Evolutionary conservation across 768 basidiomycete genomes (phyloP).

Genomic region (Cytidiella melzeri): DNA sequence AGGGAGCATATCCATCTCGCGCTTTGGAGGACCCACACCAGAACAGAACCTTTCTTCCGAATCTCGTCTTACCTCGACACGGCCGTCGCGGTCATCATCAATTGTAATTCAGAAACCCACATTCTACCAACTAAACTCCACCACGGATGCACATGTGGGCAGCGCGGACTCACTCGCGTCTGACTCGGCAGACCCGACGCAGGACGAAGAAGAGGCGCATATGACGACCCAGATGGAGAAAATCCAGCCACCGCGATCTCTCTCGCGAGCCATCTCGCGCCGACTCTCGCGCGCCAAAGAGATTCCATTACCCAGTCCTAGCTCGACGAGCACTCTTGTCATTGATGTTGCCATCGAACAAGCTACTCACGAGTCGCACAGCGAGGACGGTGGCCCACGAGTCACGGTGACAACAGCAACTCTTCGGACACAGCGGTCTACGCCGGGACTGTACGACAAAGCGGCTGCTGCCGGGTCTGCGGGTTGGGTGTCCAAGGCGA

Average conservation of each 20-base stretch:
- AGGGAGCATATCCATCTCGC: constrained; percentile 52
- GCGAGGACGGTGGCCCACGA: constrained; percentile 5
- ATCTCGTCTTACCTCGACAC: constrained; percentile 12
- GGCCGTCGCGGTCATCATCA: constrained; percentile 19
- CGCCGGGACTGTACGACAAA: constrained; percentile 8
- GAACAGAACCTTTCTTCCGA: constrained; percentile 2
- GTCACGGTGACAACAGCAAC: constrained; percentile 8
- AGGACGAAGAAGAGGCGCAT: constrained; percentile 16
- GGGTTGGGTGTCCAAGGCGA: constrained; percentile 20
- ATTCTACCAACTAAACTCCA: constrained; percentile 24
- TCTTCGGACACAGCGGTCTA: constrained; percentile 13
- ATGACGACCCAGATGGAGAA: constrained; percentile 11
- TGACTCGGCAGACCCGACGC: constrained; percentile 9
- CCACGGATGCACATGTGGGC: constrained; percentile 5
- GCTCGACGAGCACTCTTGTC: constrained; percentile 12
- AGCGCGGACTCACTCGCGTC: constrained; percentile 27
- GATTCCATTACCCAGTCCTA: constrained; percentile 8
- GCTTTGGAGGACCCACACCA: constrained; percentile 38
- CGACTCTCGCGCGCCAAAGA: constrained; percentile 22
- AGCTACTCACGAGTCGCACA: constrained; percentile 19
- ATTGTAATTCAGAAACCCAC: constrained; percentile 15
- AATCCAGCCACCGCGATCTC: constrained; percentile 19
- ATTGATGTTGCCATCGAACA: constrained; percentile 24
- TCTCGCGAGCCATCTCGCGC: constrained; percentile 23
- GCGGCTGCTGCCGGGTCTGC: constrained; percentile 3